Base-by-base conservation (phyloP, 208 protist species). In the Dictyostelium gargantuum region DNA sequence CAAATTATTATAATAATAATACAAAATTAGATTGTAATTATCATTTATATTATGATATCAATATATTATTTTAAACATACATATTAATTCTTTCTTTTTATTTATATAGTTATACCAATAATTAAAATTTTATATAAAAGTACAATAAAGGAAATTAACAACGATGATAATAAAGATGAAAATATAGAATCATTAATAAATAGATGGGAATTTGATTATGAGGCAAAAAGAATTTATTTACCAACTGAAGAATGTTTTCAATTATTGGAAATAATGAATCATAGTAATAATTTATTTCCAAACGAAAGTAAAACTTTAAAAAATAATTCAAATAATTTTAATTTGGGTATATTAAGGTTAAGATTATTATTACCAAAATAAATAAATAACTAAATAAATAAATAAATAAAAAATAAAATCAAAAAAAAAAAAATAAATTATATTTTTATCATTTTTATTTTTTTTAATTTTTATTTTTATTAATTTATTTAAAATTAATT, bases 81-180 rank as follows among this genome's bases (percentile, higher is more conserved):
- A 44, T 80, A 32, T 56, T 52, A 50, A 46, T 77, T 38, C 6
- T 6, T n/a, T 61, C 13, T 3, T 38, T 56, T 26, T 74, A 21
- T 19, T 29, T n/a, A n/a, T 56, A 15, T 29, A 82, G 46, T 84
- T 52, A 26, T 26, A 46, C 77, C 77, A 21, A 70, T 84, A 6
- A 42, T 84, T 9, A 84, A 84, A 70, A 42, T 84, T 48, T 42
- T 35, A 35, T 84, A 52, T 52, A 40, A 84, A 48, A 29, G 21
- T 42, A 44, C 35, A 44, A 44, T 73, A 19, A 21, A n/a, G 6
- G 42, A 72, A 26, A 8, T 13, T 44, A 15, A 29, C 0, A 8
- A 42, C 11, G 21, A 6, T 15, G 11, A 73, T 44, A n/a, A 3
- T 10, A 19, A 73, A n/a, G 19, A 1, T 42, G 15, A 44, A 68